These are phyloP conservation scores for Parastagonospora avenae DNA, from an alignment of 2,329 filamentous ascomycete genomes.

Conservation along the genomic window DNA sequence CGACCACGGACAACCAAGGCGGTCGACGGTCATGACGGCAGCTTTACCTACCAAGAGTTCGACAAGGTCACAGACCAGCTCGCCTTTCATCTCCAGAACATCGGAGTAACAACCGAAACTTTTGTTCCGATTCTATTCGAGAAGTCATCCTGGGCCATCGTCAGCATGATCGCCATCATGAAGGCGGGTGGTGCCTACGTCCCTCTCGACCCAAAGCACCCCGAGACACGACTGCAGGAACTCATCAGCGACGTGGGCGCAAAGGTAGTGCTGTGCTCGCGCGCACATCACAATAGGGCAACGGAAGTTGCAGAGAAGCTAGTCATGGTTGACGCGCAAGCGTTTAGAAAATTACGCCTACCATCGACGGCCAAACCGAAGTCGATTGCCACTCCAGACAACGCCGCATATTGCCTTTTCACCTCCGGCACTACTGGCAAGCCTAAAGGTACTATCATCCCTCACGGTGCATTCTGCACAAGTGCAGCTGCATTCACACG, in stretches of 20 bases:
- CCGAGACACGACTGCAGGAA: slow-evolving; percentile 41
- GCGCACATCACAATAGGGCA: slow-evolving; percentile 21
- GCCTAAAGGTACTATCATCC: slow-evolving; percentile 67
- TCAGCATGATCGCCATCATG: slow-evolving; percentile 45
- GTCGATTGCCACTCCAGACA: slow-evolving; percentile 46
- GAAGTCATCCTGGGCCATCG: slow-evolving; percentile 39
- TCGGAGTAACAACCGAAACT: slow-evolving; percentile 34
- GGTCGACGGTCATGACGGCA: slow-evolving; percentile 37
- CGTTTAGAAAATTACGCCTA: slow-evolving; percentile 43
- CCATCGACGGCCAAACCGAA: slow-evolving; percentile 45
- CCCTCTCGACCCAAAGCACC: slow-evolving; percentile 46
- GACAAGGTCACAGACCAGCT: slow-evolving; percentile 36
- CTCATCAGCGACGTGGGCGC: slow-evolving; percentile 41
- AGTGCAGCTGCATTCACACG: slow-evolving; percentile 36
- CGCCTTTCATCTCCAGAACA: slow-evolving; percentile 28
- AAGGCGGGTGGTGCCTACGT: slow-evolving; percentile 47
- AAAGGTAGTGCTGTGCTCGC: slow-evolving; percentile 35
- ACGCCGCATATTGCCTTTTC: slow-evolving; percentile 66
- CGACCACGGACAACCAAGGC: slow-evolving; percentile 36
- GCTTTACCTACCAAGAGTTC: slow-evolving; percentile 41
- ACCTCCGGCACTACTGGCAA: slow-evolving; percentile 50
- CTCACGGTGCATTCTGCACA: slow-evolving; percentile 64
- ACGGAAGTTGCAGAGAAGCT: slow-evolving; percentile 29
- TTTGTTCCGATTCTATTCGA: slow-evolving; percentile 47
- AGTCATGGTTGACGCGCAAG: slow-evolving; percentile 45